Percentiles rank a stretch among this genome's conserved stretches.
Evolutionary conservation across 73 alveolate genomes (phyloP).

Genomic region (Stentor roeselii): DNA sequence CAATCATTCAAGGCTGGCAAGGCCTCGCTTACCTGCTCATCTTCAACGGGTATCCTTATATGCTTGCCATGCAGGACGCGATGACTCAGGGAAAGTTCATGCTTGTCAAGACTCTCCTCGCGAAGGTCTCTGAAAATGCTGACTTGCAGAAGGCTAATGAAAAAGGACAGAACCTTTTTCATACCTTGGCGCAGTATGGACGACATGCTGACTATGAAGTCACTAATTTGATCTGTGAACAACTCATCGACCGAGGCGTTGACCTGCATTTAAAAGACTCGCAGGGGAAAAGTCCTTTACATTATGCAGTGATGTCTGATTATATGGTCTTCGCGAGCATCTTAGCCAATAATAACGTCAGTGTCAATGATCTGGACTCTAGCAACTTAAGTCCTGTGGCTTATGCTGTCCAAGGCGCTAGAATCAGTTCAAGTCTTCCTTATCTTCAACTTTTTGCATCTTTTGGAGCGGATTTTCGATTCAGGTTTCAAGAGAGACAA

Average conservation of each 20-base stretch:
- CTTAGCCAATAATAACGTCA: not conserved
- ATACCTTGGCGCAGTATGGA: slow-evolving; percentile 51
- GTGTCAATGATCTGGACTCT: not conserved
- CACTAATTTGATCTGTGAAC: slow-evolving; percentile 6
- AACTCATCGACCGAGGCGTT: slow-evolving; percentile 46
- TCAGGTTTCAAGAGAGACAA: not conserved
- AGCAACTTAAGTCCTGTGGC: not conserved
- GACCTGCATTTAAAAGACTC: slow-evolving; percentile 47
- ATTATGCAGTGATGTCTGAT: slow-evolving; percentile 43
- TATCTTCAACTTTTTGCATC: not conserved
- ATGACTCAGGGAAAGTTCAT: slow-evolving; percentile 56
- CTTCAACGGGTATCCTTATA: slow-evolving; percentile 47
- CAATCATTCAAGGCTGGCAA: slow-evolving; percentile 57
- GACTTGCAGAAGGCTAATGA: slow-evolving; percentile 42
- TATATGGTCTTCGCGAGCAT: not conserved
- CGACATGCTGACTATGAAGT: slow-evolving; percentile 25
- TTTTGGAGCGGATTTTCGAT: not conserved
- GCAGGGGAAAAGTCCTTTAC: slow-evolving; percentile 54
- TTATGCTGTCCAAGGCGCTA: not conserved
- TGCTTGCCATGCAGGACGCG: slow-evolving; percentile 68
- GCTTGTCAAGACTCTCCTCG: slow-evolving; percentile 51
- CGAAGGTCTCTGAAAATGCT: slow-evolving; percentile 49
- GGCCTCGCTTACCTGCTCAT: slow-evolving; percentile 63
- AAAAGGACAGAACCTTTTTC: slow-evolving; percentile 52
- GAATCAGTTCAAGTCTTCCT: too few relatives aligned